Evolutionary conservation across 1,139 yeast genomes (phyloP).

Genomic region (Blastobotrys buckinghamii): DNA sequence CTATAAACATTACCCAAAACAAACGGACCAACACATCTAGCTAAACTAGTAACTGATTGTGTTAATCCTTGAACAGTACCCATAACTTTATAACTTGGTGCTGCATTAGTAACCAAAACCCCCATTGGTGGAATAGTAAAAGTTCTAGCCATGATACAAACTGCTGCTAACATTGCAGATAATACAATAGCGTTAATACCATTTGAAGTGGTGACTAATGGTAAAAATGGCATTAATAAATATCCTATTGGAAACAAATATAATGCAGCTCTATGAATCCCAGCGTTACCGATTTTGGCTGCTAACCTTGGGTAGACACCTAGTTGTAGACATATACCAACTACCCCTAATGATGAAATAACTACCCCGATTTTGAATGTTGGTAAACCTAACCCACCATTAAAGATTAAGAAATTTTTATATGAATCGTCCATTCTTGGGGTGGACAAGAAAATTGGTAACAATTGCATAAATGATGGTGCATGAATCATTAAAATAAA

Average conservation of each 20-base stretch:
- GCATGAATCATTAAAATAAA: conserved; percentile 42
- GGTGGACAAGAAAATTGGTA: conserved; percentile 55
- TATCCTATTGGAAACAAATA: conserved; percentile 46
- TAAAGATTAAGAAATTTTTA: conserved; percentile 37
- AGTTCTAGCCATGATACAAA: conserved; percentile 20
- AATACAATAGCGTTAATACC: neutral
- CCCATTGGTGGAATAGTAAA: conserved; percentile 32
- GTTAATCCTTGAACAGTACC: conserved; percentile 32
- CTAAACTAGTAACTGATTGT: conserved; percentile 41
- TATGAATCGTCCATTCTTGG: conserved; percentile 32
- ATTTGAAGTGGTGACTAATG: conserved; percentile 43
- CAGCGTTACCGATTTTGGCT: conserved; percentile 42
- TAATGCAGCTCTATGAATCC: conserved; percentile 42
- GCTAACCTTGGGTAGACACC: conserved; percentile 52
- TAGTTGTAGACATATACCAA: conserved; percentile 48
- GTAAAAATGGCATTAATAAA: conserved; percentile 45
- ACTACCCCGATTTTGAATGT: conserved; percentile 49
- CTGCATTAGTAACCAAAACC: conserved; percentile 29
- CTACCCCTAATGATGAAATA: conserved; percentile 48
- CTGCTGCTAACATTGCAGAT: conserved; percentile 30
- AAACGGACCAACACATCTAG: conserved; percentile 53
- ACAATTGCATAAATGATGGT: conserved; percentile 49
- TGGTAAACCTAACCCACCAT: conserved; percentile 46
- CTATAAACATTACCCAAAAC: conserved; percentile 49
- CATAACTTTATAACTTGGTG: conserved; percentile 24